phyloP scores from a whole-genome alignment of 805 yeast species.

The Priceomyces fermenticarens region DNA sequence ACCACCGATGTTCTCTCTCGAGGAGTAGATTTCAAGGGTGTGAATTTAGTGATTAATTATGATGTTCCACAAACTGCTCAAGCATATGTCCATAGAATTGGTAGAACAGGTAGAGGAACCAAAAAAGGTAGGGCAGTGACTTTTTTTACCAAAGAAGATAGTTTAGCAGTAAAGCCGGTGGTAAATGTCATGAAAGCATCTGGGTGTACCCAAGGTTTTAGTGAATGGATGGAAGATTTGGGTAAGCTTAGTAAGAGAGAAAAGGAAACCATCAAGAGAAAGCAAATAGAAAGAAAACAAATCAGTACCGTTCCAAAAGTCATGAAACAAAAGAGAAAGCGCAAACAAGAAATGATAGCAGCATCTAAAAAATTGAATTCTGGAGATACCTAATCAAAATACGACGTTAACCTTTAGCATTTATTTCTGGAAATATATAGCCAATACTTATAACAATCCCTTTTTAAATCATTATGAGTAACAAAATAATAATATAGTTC shows the following conservation, averaged over 20 bases:
- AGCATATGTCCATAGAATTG: conserved; percentile 95
- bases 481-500: too few species aligned
- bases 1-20: conserved; percentile 95
- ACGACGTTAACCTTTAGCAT: conserved; percentile 1
- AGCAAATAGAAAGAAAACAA: conserved; percentile 60
- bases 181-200: conserved; percentile 95
- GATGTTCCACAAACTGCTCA: conserved; percentile 95
- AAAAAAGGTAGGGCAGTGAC: conserved; percentile 85
- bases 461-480: too few species aligned
- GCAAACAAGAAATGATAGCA: conserved; percentile 66
- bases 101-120: conserved; percentile 98
- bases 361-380: conserved; percentile 66
- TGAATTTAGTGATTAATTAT: conserved; percentile 89
- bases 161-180: conserved; percentile 70
- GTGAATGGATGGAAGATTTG: conserved; percentile 78
- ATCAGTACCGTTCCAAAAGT: conserved; percentile 83
- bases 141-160: conserved; percentile 88
- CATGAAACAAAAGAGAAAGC: conserved; percentile 60
- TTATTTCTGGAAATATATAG: not conserved
- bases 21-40: conserved; percentile 97
- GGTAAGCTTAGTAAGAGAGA: conserved; percentile 62
- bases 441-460: too few species aligned
- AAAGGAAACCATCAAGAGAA: conserved; percentile 56
- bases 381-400: not conserved
- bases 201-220: conserved; percentile 61